Conservation (phyloP, 2,329 filamentous ascomycete species). For the Plectosphaerella sp. region DNA sequence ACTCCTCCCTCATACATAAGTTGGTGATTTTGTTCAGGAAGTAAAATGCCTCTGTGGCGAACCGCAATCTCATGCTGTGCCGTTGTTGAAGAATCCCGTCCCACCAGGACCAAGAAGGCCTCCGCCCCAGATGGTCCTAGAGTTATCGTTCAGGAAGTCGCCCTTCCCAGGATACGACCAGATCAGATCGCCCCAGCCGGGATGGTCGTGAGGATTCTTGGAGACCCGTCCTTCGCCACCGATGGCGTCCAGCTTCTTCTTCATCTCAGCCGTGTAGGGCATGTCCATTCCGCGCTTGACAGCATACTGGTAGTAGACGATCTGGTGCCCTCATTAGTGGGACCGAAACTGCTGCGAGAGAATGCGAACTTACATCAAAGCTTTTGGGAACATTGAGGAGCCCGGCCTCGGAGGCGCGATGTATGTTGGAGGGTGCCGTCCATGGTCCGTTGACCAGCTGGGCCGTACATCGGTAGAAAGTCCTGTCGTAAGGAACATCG, state of each 20-base stretch:
- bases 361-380: neutral
- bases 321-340: conserved; percentile 7
- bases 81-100: conserved; percentile 4
- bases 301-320: conserved; percentile 25
- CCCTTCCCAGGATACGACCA: conserved; percentile 17
- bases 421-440: conserved; percentile 19
- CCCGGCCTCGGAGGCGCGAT: conserved; percentile 6
- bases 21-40: no score
- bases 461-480: conserved; percentile 30
- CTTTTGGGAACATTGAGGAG: conserved; percentile 4
- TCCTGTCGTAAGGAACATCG: conserved; percentile 16
- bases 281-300: conserved; percentile 16
- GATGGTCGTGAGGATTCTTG: neutral
- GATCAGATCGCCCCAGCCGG: conserved; percentile 24
- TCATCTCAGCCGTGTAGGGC: conserved; percentile 11
- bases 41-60: no score
- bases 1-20: no score
- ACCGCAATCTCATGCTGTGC: neutral
- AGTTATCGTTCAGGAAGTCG: conserved; percentile 13
- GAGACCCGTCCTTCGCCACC: conserved; percentile 13
- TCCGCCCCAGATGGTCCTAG: conserved; percentile 16
- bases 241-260: conserved; percentile 3
- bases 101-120: conserved; percentile 14
- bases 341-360: neutral
- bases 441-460: conserved; percentile 32